Evolutionary conservation across 352 stramenopile species (phyloP), one percentile per base, ranked within the genome.

Genomic region (Pythium apleroticum): DNA sequence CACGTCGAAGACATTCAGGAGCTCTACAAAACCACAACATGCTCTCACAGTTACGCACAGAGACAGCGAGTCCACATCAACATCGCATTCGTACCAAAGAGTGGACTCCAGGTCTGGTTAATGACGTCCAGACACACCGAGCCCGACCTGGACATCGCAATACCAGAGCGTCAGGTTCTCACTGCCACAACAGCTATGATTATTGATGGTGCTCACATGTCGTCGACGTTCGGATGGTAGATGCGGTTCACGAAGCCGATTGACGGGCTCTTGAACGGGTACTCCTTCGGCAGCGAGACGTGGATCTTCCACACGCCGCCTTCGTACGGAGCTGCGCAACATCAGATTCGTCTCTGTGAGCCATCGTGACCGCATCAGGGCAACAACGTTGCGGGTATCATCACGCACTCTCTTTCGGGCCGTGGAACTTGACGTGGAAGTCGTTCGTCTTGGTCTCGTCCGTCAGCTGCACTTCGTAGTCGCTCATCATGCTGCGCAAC

Each of bases 71-170:
- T 33, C 9, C n/a, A 55, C n/a, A 35, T 19, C n/a, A n/a, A 11
- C 12, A 5, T 12, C n/a, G 30, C 17, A 41, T 49, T 48, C 79
- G 58, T 50, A 96, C 88, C 89, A 57, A 97, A 98, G 87, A 98
- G 96, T 19, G 92, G 92, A 57, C 88, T 98, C 92, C 92, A 98
- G 11, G 92, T 98, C 69, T 98, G 91, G 75, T 98, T 98, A 71
- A 98, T 98, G 48, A 98, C 92, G 60, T 98, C 91, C 62, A 98
- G 69, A 59, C 92, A 98, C 20, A 98, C 90, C 14, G 91, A 97
- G 25, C 92, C 92, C 12, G 90, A 97, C 63, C 87, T 94, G 59
- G 8, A 15, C 17, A 22, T 19, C 49, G 63, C 15, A 66, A 8
- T 12, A 41, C 8, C 45, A 14, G 15, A 48, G 12, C 45, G 54